Evolutionary conservation across 2,329 filamentous ascomycete species (phyloP), one percentile per base, ranked within the genome.

Genomic region (Cercospora janseana): DNA sequence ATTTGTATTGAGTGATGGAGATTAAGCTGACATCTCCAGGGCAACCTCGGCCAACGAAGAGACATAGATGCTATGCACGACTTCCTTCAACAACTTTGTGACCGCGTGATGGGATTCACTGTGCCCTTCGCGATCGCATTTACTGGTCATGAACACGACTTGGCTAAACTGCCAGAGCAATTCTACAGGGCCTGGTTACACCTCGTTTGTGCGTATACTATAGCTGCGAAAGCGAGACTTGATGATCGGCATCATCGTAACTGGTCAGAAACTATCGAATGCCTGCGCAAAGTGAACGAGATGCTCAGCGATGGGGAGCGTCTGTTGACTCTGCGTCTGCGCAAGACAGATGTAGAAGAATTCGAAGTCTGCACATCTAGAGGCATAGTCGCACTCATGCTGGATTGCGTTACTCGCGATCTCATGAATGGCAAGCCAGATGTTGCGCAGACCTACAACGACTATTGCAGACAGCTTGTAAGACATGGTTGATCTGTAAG

Each of bases 181-280:
- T 55, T 55, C 27, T 47, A 43, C 8, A 31, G 37, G n/a, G 47
- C 52, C n/a, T 55, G 52, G 52, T 18, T 55, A 15, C 44, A 51
- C 26, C 18, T 55, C 20, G 16, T 49, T 7, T 45, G 37, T 32
- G 44, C 49, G 9, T 55, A 51, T 13, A 23, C 51, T 13, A 37
- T 51, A 10, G 42, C 38, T 13, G 32, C 44, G 16, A 29, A 28
- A 10, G 28, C 40, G 5, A 48, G 34, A 20, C 12, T 23, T 3
- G 31, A 44, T 15, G 26, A 31, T 6, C 26, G 8, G 24, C 8
- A 16, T 24, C 24, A 27, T 4, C 15, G 27, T 23, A 13, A 24
- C 16, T 46, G 52, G 37, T 16, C 6, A 3, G n/a, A 31, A 13
- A 43, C 49, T 12, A n/a, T 31, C 4, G 9, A 46, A 12, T 34